Evolutionary conservation across 306 rosid genomes (phyloP).

Genomic region (Cicer bijugum): DNA sequence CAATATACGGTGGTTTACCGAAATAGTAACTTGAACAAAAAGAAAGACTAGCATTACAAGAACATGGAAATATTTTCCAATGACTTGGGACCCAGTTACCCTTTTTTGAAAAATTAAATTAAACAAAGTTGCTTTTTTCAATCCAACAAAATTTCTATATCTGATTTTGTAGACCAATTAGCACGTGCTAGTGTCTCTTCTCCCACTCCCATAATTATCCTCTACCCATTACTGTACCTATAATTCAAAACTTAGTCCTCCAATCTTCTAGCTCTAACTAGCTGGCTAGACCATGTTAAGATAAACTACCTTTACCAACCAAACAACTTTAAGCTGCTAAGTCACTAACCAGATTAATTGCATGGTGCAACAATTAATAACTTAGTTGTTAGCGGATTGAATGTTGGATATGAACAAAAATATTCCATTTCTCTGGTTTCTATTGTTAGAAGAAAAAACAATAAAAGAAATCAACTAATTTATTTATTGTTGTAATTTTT

Average conservation of each 20-base stretch:
- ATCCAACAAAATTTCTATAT: background rate
- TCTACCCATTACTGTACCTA: background rate
- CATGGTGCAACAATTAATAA: background rate
- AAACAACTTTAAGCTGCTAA: background rate
- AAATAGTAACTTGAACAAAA: too few relatives aligned
- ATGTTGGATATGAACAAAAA: background rate
- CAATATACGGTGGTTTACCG: too few relatives aligned
- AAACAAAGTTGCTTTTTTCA: background rate
- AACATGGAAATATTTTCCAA: too few relatives aligned
- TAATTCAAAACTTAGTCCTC: background rate
- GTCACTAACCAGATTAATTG: background rate
- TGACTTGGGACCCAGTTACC: too few relatives aligned
- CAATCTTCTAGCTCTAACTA: background rate
- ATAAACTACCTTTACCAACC: background rate
- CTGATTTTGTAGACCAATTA: background rate
- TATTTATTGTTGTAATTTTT: too few relatives aligned
- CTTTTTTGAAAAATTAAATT: background rate
- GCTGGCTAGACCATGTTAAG: background rate
- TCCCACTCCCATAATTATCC: background rate
- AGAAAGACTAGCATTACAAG: too few relatives aligned
- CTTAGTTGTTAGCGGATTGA: background rate
- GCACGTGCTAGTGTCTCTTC: slow-evolving; percentile 41
- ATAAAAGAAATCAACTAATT: too few relatives aligned
- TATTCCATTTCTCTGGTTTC: too few relatives aligned
- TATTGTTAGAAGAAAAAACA: too few relatives aligned